Base-by-base conservation (phyloP, 2,329 filamentous ascomycete genomes). In the Alternaria incomplexa region DNA sequence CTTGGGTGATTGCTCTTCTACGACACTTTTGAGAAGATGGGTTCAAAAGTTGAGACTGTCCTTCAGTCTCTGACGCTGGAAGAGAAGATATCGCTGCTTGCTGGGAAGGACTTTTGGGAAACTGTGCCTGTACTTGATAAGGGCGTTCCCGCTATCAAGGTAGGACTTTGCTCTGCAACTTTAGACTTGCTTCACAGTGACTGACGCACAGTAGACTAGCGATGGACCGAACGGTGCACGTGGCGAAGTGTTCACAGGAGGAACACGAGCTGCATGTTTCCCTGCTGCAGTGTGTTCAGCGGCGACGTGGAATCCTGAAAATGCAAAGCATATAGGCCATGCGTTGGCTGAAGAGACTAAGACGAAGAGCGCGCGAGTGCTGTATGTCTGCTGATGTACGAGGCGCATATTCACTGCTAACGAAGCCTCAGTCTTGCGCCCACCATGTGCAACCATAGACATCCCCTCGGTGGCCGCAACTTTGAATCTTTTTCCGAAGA, bases 371-470 rank as follows among this genome's bases (percentile, higher is more conserved):
- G 89, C 90, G 26, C 87, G 92, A 64, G 86, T 94, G 46, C 83
- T 94, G 75, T 77, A 71, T 7, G 74, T 63, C 17, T 36, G 26
- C 7, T 10, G n/a, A 23, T 6, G 12, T 6, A 6, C 4, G n/a
- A 20, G 9, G 5, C 22, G 25, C 20, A 15, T 12, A 22, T 3
- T 7, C 4, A 30, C 10, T 25, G 32, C 64, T 65, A 22, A 69
- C 9, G 52, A 30, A 25, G n/a, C 36, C 6, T 22, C 30, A 78
- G 76, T 8, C 85, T 95, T 3, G 92, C 90, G 0, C 91, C 91
- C 1, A 93, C 91, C 0, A 90, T 93, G 61, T 93, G 92, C 79
- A 90, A 93, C 81, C 92, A 96, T 71, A 87, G 92, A 13, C 91
- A 91, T 59, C 92, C 92, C 0, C 84, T 96, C 0, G 92, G 92